Evolutionary conservation across 192 early-diverging fungal species (phyloP).

Genomic region (Oehlia diaphana): DNA sequence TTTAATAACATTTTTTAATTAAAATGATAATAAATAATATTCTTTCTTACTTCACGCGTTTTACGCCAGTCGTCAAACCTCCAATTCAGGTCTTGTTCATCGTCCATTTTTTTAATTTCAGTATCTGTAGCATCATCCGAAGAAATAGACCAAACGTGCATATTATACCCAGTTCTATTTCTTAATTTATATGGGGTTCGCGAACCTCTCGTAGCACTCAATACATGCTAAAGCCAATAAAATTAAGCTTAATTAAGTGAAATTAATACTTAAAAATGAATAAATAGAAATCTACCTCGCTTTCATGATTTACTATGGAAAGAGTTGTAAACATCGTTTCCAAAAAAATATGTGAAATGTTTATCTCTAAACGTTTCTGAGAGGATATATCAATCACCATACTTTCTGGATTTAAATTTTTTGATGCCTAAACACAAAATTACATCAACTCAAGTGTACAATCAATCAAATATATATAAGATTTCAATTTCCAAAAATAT

Average conservation of each 20-base stretch:
- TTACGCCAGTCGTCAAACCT: slow-evolving; percentile 97
- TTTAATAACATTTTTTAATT: not conserved
- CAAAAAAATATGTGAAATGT: slow-evolving; percentile 81
- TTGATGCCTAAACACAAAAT: slow-evolving; percentile 30
- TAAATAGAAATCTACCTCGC: slow-evolving; percentile 18
- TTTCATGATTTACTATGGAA: slow-evolving; percentile 49
- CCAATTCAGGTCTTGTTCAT: slow-evolving; percentile 82
- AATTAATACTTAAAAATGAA: not conserved
- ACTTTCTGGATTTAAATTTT: slow-evolving; percentile 39
- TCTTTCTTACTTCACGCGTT: slow-evolving; percentile 72
- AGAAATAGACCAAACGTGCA: slow-evolving; percentile 85
- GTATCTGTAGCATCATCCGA: slow-evolving; percentile 62
- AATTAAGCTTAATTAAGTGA: not conserved
- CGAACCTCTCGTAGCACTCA: slow-evolving; percentile 37
- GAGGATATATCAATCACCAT: slow-evolving; percentile 67
- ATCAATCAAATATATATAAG: not conserved
- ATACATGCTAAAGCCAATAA: slow-evolving; percentile 28
- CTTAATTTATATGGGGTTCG: slow-evolving; percentile 76
- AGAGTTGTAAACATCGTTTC: slow-evolving; percentile 65
- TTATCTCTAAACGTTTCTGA: slow-evolving; percentile 76
- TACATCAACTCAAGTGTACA: not conserved
- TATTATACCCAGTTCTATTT: slow-evolving; percentile 90
- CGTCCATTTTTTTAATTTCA: slow-evolving; percentile 65
- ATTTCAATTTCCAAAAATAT: not conserved
- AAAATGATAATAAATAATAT: not conserved